These are phyloP conservation scores for Isabelozyma pseudorhagii DNA, from an alignment of 805 yeast genomes.

Conservation along the genomic window DNA sequence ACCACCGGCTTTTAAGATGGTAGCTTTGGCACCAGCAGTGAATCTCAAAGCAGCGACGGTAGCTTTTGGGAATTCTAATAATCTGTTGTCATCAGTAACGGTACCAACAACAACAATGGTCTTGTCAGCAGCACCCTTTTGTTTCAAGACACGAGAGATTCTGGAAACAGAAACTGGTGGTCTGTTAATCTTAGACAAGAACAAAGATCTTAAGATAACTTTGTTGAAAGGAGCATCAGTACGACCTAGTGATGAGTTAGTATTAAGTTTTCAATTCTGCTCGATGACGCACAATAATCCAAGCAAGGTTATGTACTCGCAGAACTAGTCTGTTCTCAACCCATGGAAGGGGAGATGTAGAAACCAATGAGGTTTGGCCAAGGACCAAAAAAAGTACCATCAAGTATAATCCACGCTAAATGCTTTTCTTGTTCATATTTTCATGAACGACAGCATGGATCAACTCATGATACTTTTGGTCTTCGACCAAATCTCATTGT, in stretches of 20 bases:
- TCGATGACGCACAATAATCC: constrained; percentile 37
- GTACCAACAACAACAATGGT: constrained; percentile 98
- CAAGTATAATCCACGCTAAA: neutral
- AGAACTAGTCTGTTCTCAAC: constrained; percentile 16
- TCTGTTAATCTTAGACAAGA: constrained; percentile 98
- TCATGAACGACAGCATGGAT: constrained; percentile 5
- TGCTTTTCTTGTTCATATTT: constrained; percentile 7
- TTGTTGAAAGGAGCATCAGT: constrained; percentile 99
- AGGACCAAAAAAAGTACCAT: neutral
- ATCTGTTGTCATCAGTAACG: constrained; percentile 96
- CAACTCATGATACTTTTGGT: neutral
- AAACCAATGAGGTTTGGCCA: neutral
- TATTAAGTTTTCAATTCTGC: constrained; percentile 35
- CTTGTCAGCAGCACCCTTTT: constrained; percentile 83
- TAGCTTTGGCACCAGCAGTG: constrained; percentile 99
- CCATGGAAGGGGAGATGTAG: neutral
- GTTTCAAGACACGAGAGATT: constrained; percentile 77
- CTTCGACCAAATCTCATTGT: neutral
- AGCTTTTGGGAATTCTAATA: constrained; percentile 91
- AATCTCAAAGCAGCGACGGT: constrained; percentile 99
- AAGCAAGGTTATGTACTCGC: constrained; percentile 30
- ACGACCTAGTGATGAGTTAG: constrained; percentile 67
- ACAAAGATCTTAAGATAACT: constrained; percentile 89
- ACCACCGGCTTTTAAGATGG: constrained; percentile 98
- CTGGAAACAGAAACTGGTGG: constrained; percentile 98